Base-by-base conservation (phyloP, 1,284 basidiomycete genomes). In the Ustilago hordei region DNA sequence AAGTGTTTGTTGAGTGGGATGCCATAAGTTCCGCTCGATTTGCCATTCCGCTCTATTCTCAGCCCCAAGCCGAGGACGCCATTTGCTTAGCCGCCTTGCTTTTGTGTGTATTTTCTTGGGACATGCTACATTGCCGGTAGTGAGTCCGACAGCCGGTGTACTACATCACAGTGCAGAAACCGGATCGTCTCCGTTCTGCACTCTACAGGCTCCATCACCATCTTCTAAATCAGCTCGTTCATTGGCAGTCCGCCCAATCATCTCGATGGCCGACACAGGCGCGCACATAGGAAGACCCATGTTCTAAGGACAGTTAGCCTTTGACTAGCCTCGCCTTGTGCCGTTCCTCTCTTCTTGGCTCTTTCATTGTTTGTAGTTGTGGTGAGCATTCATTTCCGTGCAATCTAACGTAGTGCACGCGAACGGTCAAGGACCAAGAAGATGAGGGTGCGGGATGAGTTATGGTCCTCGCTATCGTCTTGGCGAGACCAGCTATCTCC, bases 131-230 rank as follows among this genome's bases (percentile, higher is more conserved):
- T 19, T 7, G 19, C 48, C 48, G 48, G 23, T 50, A 57, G 35
- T 36, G 13, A 23, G 45, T 19, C 43, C 35, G 23, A 43, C 34
- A n/a, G 38, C 48, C 45, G 55, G 54, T 64, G 45, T 19, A 43
- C 63, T 35, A 59, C 63, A 59, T 59, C 56, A 59, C 63, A 2
- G 12, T 43, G 63, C 63, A 64, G 62, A 56, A 63, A 35, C 39
- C 60, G 60, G 60, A 55, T 47, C 5, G 19, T 8, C 54, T 63
- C 60, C 61, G 61, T 56, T 28, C 28, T 62, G 32, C 43, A 32
- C 43, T 45, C n/a, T 45, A 19, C 43, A 45, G n/a, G 43, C 43
- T 15, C 11, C 43, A 19, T 45, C 43, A 15, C 43, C 13, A 7
- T 45, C 43, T 45, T 45, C n/a, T 3, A 19, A 45, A 1, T 45